Evolutionary conservation across 140 eudicot genomes (phyloP).

Genomic region (Flaveria floridana): DNA sequence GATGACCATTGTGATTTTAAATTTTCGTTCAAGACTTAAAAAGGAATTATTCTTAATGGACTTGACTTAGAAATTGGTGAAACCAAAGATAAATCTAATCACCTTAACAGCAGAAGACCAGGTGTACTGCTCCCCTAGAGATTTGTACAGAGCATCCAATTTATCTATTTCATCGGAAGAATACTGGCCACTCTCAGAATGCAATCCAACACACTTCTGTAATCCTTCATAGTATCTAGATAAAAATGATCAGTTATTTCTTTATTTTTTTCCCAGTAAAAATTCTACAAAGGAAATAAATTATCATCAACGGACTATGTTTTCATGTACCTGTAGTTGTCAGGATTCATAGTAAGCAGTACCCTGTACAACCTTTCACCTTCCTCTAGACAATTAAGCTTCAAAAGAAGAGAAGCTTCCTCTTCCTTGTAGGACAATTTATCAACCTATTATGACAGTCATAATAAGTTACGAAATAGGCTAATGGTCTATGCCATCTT

Average conservation of each 20-base stretch:
- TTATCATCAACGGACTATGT: background rate
- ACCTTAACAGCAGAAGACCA: constrained; percentile 99
- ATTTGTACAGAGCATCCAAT: constrained; percentile 68
- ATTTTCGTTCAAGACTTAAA: background rate
- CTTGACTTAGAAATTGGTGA: background rate
- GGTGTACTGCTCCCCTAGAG: constrained; percentile 74
- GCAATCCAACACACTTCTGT: constrained; percentile 75
- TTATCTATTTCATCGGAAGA: constrained; percentile 66
- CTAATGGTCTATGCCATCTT: background rate
- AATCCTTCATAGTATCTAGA: constrained; percentile 89
- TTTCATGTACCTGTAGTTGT: constrained; percentile 72
- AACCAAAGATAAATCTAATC: background rate
- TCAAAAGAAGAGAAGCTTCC: constrained; percentile 85
- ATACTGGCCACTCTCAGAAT: constrained; percentile 54
- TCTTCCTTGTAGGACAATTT: constrained; percentile 76
- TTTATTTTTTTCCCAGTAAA: background rate
- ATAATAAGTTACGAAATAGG: background rate
- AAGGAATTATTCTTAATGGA: background rate
- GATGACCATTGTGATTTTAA: constrained; percentile 1
- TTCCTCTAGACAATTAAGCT: constrained; percentile 69
- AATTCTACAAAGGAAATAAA: background rate
- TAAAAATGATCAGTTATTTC: background rate
- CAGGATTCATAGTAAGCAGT: constrained; percentile 88
- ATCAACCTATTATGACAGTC: constrained; percentile 54
- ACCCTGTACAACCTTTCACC: constrained; percentile 67